Evolutionary conservation across 2,329 filamentous ascomycete genomes (phyloP), one percentile per base, ranked within the genome.

Genomic region (Zasmidium citrigriseum): DNA sequence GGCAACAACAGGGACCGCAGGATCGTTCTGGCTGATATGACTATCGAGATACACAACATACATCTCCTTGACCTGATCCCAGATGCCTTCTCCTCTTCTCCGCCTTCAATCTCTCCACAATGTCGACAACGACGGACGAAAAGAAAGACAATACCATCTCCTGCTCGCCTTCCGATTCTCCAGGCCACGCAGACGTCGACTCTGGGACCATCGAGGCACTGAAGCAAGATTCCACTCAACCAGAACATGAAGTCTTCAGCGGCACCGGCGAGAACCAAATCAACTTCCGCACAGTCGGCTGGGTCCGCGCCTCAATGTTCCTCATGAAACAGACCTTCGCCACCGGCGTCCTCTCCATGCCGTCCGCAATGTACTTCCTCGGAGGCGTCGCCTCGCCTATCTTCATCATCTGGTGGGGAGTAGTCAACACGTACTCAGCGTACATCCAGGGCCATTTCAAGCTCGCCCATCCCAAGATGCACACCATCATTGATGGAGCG

Each of bases 301-400:
- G 59, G 62, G 34, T 53, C 5, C 53, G 60, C 5, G 62, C 62
- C 3, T 49, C 59, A 1, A 60, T 60, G 53, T 57, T 64, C 44
- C 38, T 64, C 20, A 54, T 64, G 46, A 64, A 64, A 45, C 57
- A 62, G 51, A 64, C 57, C 1, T 65, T 66, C 47, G 64, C 63
- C 2, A 61, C 61, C 18, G 61, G 63, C 12, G 56, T 66, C 3
- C 45, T 66, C 21, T 59, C 54, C 4, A 60, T 66, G 27, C 64
- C 64, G 11, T 58, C 62, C 4, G 57, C 61, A 9, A 53, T 66
- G 51, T 60, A 64, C 29, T 56, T 54, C 12, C 54, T 66, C 5
- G 64, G 61, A 7, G 58, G 61, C 20, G 64, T 65, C 1, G 46
- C 46, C 20, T 62, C 58, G 14, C 53, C 59, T 1, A 11, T 66